A percentile compares a stretch with the other conserved stretches of the same genome.
Evolutionary conservation across 352 stramenopile species (phyloP).

Genomic region (Pythium dissimile): DNA sequence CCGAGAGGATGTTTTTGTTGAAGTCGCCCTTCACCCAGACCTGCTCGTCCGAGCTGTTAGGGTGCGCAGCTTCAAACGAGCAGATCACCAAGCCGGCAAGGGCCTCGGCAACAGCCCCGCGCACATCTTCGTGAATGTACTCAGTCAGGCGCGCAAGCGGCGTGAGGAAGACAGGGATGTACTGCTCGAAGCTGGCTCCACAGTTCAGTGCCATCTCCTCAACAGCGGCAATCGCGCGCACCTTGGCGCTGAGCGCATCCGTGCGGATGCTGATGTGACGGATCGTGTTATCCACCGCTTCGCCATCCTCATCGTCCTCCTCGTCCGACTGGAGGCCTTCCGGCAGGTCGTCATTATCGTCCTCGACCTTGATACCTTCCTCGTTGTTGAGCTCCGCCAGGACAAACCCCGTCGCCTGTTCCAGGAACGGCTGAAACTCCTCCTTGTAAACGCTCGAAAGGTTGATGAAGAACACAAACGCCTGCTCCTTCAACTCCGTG

Average conservation of each 20-base stretch:
- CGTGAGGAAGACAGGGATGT: conserved; percentile 81
- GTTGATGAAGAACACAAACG: conserved; percentile 98
- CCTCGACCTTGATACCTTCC: conserved; percentile 68
- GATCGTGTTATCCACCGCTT: conserved; percentile 60
- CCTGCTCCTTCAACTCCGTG: conserved; percentile 97
- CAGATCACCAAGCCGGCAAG: conserved; percentile 78
- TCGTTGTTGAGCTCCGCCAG: conserved; percentile 71
- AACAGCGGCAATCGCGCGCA: conserved; percentile 75
- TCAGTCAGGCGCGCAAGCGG: conserved; percentile 74
- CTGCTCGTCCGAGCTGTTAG: conserved; percentile 71
- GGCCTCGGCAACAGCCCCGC: conserved; percentile 73
- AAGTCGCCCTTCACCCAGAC: conserved; percentile 85
- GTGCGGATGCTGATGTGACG: conserved; percentile 87
- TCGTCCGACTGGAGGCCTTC: conserved; percentile 79
- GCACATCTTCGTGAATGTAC: conserved; percentile 88
- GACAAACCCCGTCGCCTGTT: conserved; percentile 67
- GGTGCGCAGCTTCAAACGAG: conserved; percentile 81
- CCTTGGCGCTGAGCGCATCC: conserved; percentile 82
- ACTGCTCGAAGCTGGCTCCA: conserved; percentile 72
- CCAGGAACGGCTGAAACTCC: conserved; percentile 94
- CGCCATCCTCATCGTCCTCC: conserved; percentile 60
- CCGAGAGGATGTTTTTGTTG: conserved; percentile 70
- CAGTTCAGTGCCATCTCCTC: conserved; percentile 85
- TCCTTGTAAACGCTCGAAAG: conserved; percentile 97
- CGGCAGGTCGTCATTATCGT: conserved; percentile 68